Conservation (phyloP, 306 rosid species). For the Acacia crassicarpa region DNA sequence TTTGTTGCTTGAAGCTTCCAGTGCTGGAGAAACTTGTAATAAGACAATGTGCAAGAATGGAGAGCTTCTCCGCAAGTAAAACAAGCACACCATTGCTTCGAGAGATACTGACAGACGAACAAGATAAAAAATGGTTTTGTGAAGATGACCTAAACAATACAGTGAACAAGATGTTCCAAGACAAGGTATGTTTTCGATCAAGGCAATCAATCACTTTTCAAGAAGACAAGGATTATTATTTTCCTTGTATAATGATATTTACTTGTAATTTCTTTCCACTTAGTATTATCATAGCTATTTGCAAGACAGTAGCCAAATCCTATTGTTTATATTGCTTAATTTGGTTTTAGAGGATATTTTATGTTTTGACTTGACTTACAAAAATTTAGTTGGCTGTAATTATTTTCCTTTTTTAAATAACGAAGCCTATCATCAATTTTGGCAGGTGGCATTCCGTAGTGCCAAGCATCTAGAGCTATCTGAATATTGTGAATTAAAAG, state of each 20-base stretch:
- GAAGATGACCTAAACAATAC: background rate
- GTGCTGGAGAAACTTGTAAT: background rate
- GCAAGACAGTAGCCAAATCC: too few relatives aligned
- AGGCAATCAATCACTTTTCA: background rate
- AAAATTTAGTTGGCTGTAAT: too few relatives aligned
- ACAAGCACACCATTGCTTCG: background rate
- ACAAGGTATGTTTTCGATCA: background rate
- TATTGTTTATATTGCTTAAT: too few relatives aligned
- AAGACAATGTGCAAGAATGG: background rate
- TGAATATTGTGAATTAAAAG: background rate
- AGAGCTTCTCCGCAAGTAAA: background rate
- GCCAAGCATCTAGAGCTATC: background rate
- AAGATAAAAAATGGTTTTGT: background rate
- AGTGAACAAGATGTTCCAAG: background rate
- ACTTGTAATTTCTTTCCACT: too few relatives aligned
- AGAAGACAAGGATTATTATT: too few relatives aligned
- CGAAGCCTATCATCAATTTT: background rate
- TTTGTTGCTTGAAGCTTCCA: background rate
- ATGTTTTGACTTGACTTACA: too few relatives aligned
- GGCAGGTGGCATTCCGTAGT: background rate
- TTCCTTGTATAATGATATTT: too few relatives aligned
- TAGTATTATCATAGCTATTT: too few relatives aligned
- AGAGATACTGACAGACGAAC: background rate
- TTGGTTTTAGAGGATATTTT: too few relatives aligned
- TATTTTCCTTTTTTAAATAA: too few relatives aligned